A percentile compares a stretch with the other conserved stretches of the same genome.
Conservation (phyloP, 2,329 filamentous ascomycete species). For the Colletotrichum tropicicola region DNA sequence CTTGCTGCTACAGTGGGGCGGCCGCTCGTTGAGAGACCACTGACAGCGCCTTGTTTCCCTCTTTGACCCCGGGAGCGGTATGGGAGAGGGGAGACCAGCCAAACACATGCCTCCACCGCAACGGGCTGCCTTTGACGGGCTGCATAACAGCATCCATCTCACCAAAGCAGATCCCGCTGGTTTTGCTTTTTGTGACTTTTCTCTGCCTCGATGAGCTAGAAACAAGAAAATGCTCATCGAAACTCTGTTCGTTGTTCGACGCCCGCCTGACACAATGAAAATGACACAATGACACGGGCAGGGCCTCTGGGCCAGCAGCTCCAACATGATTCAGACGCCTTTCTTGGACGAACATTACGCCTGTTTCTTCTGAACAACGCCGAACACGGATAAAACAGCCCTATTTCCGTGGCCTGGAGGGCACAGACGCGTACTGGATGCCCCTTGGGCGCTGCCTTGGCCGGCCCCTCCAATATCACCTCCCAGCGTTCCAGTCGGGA, state of each 20-base stretch:
- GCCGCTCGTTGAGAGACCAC: neutral
- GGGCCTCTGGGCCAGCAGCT: neutral
- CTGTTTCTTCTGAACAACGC: neutral
- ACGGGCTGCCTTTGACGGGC: neutral
- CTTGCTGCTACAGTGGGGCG: conserved; percentile 24
- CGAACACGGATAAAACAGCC: neutral
- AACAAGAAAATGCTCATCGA: no score
- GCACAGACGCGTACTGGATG: conserved; percentile 9
- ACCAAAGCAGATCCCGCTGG: neutral
- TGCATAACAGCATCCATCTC: neutral
- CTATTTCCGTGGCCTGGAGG: neutral
- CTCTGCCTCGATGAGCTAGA: no score
- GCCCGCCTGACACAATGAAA: neutral
- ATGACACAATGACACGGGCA: conserved; percentile 5
- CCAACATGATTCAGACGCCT: neutral
- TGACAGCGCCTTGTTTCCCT: conserved; percentile 16
- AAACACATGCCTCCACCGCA: no score
- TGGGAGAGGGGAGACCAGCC: neutral
- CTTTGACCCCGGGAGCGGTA: neutral
- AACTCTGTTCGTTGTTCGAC: neutral
- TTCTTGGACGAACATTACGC: neutral
- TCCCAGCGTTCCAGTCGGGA: neutral
- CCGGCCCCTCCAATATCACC: neutral
- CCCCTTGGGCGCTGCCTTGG: neutral
- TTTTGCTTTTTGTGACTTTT: neutral